These are phyloP conservation scores for Fragosphaeria purpurea DNA, from an alignment of 2,329 filamentous ascomycete species.

Conservation along the genomic window DNA sequence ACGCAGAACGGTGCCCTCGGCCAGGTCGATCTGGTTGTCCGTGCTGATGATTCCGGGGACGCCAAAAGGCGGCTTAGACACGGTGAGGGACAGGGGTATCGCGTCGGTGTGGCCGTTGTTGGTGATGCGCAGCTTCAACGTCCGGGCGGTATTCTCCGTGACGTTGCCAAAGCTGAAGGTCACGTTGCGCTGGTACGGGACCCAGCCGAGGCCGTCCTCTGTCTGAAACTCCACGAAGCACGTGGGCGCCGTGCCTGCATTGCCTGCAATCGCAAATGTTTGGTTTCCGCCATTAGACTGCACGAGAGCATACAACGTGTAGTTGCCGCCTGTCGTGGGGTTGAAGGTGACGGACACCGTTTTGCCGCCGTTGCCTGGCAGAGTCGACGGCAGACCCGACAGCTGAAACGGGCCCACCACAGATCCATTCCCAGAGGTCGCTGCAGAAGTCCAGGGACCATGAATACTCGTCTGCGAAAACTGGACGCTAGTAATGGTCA, in stretches of 20 bases:
- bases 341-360: constrained; percentile 38
- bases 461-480: constrained; percentile 33
- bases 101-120: constrained; percentile 42
- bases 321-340: constrained; percentile 35
- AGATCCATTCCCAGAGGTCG: constrained; percentile 20
- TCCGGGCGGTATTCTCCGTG: constrained; percentile 36
- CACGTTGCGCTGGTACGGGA: constrained; percentile 29
- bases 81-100: constrained; percentile 42
- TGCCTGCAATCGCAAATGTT: constrained; percentile 37
- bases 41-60: constrained; percentile 43
- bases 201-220: constrained; percentile 39
- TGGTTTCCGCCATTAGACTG: constrained; percentile 38
- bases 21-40: constrained; percentile 45
- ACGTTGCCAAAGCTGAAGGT: constrained; percentile 48
- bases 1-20: constrained; percentile 41
- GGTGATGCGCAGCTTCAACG: constrained; percentile 41
- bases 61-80: constrained; percentile 52
- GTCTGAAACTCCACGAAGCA: constrained; percentile 47
- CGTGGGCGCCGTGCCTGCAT: constrained; percentile 37
- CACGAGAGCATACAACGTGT: constrained; percentile 37
- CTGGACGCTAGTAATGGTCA: constrained; percentile 33
- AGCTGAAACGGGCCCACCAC: constrained; percentile 39
- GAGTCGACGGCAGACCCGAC: constrained; percentile 31
- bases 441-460: constrained; percentile 32
- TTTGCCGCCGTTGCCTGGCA: constrained; percentile 28